Evolutionary conservation across 2,329 filamentous ascomycete species (phyloP).

Genomic region (Bipolaris gigantea): DNA sequence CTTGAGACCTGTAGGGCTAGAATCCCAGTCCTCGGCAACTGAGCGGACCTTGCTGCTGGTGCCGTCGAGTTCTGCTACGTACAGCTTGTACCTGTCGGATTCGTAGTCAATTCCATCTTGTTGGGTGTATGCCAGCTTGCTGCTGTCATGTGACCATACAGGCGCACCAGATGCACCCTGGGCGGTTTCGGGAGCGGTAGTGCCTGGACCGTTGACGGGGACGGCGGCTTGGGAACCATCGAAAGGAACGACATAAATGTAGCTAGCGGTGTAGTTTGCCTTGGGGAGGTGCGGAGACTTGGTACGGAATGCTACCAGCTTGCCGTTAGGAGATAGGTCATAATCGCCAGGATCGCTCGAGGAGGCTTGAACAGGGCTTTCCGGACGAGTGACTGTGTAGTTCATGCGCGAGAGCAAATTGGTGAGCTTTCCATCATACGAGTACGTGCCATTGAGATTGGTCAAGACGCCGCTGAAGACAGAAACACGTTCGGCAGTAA

Average conservation of each 20-base stretch:
- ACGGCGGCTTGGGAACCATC: slow-evolving; percentile 56
- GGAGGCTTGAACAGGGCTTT: slow-evolving; percentile 67
- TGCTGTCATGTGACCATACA: slow-evolving; percentile 73
- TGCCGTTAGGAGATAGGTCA: slow-evolving; percentile 67
- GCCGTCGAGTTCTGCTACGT: slow-evolving; percentile 40
- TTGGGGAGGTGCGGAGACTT: slow-evolving; percentile 73
- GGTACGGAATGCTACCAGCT: slow-evolving; percentile 69
- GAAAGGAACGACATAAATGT: slow-evolving; percentile 75
- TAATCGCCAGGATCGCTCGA: slow-evolving; percentile 80
- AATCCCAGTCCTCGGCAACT: slow-evolving; percentile 42
- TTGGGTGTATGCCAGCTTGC: slow-evolving; percentile 75
- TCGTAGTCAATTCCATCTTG: slow-evolving; percentile 69
- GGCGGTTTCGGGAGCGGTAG: slow-evolving; percentile 39
- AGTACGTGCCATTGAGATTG: slow-evolving; percentile 37
- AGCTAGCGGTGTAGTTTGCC: slow-evolving; percentile 77
- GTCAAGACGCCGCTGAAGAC: slow-evolving; percentile 71
- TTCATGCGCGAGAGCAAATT: slow-evolving; percentile 66
- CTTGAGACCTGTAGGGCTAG: slow-evolving; percentile 29
- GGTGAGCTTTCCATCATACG: slow-evolving; percentile 34
- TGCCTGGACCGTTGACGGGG: slow-evolving; percentile 38
- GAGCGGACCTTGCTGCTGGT: slow-evolving; percentile 28
- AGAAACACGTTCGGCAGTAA: slow-evolving; percentile 67
- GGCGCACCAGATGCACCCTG: slow-evolving; percentile 69
- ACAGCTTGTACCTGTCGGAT: slow-evolving; percentile 67
- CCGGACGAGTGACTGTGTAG: slow-evolving; percentile 55